These are phyloP conservation scores for Fusarium acutatum DNA, from an alignment of 2,329 filamentous ascomycete genomes.

Conservation along the genomic window DNA sequence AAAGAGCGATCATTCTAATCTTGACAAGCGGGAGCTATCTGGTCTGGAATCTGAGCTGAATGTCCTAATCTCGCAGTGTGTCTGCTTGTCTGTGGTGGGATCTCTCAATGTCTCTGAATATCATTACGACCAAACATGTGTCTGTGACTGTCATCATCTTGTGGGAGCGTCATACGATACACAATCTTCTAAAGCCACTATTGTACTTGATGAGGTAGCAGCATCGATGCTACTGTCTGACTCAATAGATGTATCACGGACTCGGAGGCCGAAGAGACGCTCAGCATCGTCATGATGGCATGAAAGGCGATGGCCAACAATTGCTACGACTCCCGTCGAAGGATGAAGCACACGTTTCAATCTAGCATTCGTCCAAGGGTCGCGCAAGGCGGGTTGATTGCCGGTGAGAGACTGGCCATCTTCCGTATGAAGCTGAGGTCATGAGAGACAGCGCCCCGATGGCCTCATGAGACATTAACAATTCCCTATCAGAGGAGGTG, in stretches of 20 bases:
- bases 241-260: not conserved
- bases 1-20: constrained; percentile 5
- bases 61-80: not conserved
- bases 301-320: not conserved
- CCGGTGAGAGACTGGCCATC: not conserved
- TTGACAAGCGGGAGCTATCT: not conserved
- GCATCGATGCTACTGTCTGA: not conserved
- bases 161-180: constrained; percentile 11
- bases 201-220: not conserved
- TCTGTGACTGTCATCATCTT: not conserved
- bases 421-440: not conserved
- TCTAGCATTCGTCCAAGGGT: constrained; percentile 13
- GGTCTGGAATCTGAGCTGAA: not conserved
- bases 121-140: not conserved
- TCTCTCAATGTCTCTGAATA: not conserved
- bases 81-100: not conserved
- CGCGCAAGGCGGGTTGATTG: not conserved
- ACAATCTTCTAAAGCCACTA: not conserved
- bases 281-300: constrained; percentile 14
- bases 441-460: not conserved
- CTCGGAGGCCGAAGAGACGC: not conserved
- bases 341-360: constrained; percentile 23
- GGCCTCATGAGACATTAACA: not conserved
- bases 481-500: not conserved
- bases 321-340: not conserved